Evolutionary conservation across 2,329 filamentous ascomycete genomes (phyloP).

Genomic region (Colletotrichum eleusines): DNA sequence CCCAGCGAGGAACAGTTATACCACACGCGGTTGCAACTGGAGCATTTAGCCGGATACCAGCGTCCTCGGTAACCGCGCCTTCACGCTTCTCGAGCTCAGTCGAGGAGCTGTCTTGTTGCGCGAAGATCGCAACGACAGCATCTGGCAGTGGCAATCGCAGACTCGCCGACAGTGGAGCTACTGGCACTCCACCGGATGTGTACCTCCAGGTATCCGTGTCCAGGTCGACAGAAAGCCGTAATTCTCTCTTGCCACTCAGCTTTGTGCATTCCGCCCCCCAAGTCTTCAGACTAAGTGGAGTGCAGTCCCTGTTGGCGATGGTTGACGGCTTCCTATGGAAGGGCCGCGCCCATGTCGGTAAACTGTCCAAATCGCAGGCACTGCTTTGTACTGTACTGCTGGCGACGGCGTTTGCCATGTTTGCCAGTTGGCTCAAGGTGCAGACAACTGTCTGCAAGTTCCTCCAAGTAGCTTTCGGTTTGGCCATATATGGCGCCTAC

Average conservation of each 20-base stretch:
- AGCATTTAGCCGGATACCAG: not conserved
- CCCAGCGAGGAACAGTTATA: not conserved
- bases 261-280: not conserved
- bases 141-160: not conserved
- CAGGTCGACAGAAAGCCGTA: constrained; percentile 7
- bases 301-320: not conserved
- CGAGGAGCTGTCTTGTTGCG: constrained; percentile 9
- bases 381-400: constrained; percentile 14
- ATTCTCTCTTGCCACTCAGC: not conserved
- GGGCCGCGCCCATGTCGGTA: constrained; percentile 1
- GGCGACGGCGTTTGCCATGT: constrained; percentile 1
- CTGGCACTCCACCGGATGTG: not conserved
- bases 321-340: not conserved
- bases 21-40: not conserved
- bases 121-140: not conserved
- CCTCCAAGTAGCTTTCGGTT: constrained; percentile 23
- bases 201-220: not conserved
- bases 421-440: not conserved
- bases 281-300: not conserved
- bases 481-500: constrained; percentile 15
- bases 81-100: not conserved
- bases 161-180: not conserved
- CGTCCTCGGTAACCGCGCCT: not conserved
- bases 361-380: constrained; percentile 1
- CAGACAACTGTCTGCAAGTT: not conserved